Evolutionary conservation across 2,329 filamentous ascomycete species (phyloP).

Genomic region (Talaromyces sp.): DNA sequence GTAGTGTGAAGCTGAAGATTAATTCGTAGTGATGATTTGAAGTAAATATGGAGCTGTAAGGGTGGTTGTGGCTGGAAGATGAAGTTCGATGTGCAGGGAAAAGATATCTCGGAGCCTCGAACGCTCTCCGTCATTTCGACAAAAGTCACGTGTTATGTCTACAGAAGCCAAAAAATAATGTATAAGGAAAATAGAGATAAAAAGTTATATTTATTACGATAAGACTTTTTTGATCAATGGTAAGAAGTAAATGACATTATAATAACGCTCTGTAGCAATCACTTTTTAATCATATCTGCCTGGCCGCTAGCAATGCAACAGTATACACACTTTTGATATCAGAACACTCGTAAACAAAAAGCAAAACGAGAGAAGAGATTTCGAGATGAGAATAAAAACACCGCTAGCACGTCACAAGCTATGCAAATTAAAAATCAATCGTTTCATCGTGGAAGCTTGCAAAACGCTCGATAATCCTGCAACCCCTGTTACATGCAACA

Average conservation of each 20-base stretch:
- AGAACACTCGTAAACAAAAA: not conserved
- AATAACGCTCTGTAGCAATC: not conserved
- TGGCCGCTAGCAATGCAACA: conserved; percentile 3
- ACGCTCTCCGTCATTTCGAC: not conserved
- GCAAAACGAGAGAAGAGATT: not conserved
- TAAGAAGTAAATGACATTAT: not conserved
- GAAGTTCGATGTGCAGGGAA: not conserved
- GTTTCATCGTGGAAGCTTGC: conserved; percentile 1
- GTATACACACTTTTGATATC: conserved; percentile 1
- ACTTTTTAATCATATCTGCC: not conserved
- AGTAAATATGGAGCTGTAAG: not conserved
- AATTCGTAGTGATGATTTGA: not conserved
- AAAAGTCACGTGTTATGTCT: not conserved
- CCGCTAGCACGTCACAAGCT: not conserved
- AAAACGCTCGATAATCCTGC: conserved; percentile 17
- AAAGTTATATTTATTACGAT: not conserved
- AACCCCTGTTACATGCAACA: conserved; percentile 14
- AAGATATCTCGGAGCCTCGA: not conserved
- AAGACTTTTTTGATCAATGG: not conserved
- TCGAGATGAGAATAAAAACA: not conserved
- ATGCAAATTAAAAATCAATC: not conserved
- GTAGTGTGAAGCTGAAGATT: not conserved
- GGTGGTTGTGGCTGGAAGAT: not conserved
- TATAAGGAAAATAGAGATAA: not conserved
- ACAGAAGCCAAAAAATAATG: not conserved